Evolutionary conservation across 2,329 filamentous ascomycete genomes (phyloP).

Genomic region (Orbilia javanica): DNA sequence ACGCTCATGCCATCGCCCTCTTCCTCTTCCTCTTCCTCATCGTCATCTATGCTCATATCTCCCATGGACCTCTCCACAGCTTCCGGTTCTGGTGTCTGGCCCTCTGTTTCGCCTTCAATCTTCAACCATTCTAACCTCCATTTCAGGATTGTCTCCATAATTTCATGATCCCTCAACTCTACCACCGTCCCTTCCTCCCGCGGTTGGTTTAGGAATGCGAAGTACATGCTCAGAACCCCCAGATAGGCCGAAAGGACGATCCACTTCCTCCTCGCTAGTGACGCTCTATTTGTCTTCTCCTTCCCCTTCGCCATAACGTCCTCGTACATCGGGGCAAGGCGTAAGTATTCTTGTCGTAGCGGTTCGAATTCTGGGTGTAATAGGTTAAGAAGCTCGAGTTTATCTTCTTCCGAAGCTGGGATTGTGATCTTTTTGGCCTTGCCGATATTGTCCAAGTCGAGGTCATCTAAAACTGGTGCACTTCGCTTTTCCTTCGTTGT

Average conservation of each 20-base stretch:
- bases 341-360: slow-evolving; percentile 81
- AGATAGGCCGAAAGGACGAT: slow-evolving; percentile 87
- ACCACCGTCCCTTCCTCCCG: slow-evolving; percentile 63
- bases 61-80: slow-evolving; percentile 60
- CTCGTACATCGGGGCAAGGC: slow-evolving; percentile 74
- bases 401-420: slow-evolving; percentile 79
- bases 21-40: slow-evolving; percentile 65
- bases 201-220: slow-evolving; percentile 78
- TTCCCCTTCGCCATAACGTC: slow-evolving; percentile 66
- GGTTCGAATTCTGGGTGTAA: slow-evolving; percentile 94
- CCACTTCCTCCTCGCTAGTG: slow-evolving; percentile 77
- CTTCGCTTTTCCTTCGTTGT: slow-evolving; percentile 72
- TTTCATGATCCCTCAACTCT: slow-evolving; percentile 87
- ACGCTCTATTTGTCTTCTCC: slow-evolving; percentile 65
- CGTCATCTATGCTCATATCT: slow-evolving; percentile 64
- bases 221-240: slow-evolving; percentile 90
- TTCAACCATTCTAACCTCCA: slow-evolving; percentile 84
- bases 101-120: slow-evolving; percentile 75
- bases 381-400: slow-evolving; percentile 78
- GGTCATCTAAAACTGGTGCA: slow-evolving; percentile 76
- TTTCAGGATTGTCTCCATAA: slow-evolving; percentile 86
- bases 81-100: slow-evolving; percentile 62
- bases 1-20: slow-evolving; percentile 63
- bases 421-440: slow-evolving; percentile 73
- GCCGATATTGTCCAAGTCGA: slow-evolving; percentile 65